A percentile compares a stretch with the other conserved stretches of the same genome.
Evolutionary conservation across 1,284 basidiomycete genomes (phyloP).

Genomic region (Spongispora temasekensis): DNA sequence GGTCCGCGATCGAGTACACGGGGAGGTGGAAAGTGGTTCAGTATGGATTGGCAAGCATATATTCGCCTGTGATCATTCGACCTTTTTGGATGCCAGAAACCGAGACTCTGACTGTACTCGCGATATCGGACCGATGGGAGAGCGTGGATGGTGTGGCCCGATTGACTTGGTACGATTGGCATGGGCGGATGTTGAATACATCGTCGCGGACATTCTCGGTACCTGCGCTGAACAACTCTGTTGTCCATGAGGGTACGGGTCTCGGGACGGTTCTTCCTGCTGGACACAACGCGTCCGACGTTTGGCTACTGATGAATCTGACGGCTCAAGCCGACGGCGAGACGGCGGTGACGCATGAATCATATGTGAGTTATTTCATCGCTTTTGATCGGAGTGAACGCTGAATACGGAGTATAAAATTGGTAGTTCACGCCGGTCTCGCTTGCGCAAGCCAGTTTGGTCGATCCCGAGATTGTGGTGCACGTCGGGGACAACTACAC

Average conservation of each 20-base stretch:
- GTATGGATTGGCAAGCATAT: constrained; percentile 50
- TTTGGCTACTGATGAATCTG: constrained; percentile 54
- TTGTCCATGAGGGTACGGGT: constrained; percentile 43
- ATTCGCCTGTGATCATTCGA: constrained; percentile 51
- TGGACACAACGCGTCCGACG: constrained; percentile 43
- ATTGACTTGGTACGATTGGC: constrained; percentile 36
- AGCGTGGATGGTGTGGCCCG: constrained; percentile 48
- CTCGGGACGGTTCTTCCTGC: constrained; percentile 47
- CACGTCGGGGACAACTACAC: constrained; percentile 38
- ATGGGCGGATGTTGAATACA: constrained; percentile 44
- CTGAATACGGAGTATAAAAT: neutral
- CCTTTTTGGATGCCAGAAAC: constrained; percentile 52
- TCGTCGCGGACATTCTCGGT: constrained; percentile 44
- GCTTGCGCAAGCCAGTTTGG: constrained; percentile 43
- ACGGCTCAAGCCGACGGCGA: constrained; percentile 47
- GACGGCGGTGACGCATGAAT: constrained; percentile 51
- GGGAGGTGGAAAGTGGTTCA: neutral
- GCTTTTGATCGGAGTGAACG: neutral
- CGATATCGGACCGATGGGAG: constrained; percentile 54
- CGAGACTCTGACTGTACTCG: constrained; percentile 35
- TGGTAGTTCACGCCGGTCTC: constrained; percentile 54
- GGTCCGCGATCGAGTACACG: neutral
- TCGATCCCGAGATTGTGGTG: constrained; percentile 49
- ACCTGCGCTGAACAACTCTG: constrained; percentile 52
- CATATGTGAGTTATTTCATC: constrained; percentile 44